Percentiles rank a stretch among this genome's conserved stretches.
These are phyloP conservation scores for Antitrichia curtipendula DNA, from an alignment of 225 moss, liverwort and hornwort species.

Conservation along the genomic window DNA sequence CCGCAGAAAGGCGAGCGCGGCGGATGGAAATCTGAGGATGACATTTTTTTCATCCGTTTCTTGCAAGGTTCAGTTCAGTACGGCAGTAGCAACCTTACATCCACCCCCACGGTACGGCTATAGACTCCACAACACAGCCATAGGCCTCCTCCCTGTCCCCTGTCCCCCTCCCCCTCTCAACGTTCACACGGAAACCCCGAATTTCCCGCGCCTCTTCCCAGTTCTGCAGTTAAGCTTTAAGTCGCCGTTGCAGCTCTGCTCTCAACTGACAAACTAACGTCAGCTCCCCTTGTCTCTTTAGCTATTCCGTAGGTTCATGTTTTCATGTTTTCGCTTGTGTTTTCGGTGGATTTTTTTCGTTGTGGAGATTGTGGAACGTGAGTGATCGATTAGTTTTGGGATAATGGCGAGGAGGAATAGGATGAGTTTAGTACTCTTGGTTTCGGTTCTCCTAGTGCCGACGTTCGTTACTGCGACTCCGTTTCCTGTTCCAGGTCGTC, in stretches of 20 bases:
- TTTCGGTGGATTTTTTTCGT: background rate
- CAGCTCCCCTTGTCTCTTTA: background rate
- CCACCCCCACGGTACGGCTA: background rate
- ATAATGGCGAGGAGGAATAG: background rate
- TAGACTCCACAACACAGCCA: background rate
- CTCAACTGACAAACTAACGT: background rate
- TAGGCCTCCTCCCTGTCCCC: background rate
- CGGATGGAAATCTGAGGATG: background rate
- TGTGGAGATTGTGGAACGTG: background rate
- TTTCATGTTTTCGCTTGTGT: background rate
- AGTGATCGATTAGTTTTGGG: background rate
- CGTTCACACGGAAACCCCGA: background rate
- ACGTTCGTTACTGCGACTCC: conserved; percentile 5
- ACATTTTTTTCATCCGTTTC: background rate
- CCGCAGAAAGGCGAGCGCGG: background rate
- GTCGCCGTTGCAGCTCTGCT: conserved; percentile 5
- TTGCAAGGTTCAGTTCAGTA: background rate
- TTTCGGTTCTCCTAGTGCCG: background rate
- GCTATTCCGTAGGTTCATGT: background rate
- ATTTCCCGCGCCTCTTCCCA: background rate
- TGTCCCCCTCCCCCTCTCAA: background rate
- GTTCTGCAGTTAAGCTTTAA: background rate
- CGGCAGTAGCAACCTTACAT: background rate
- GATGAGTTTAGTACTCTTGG: background rate
- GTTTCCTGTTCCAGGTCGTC: conserved; percentile 1